Conservation (phyloP, 1,139 yeast species). For the Barnettozyma hawaiiensis region DNA sequence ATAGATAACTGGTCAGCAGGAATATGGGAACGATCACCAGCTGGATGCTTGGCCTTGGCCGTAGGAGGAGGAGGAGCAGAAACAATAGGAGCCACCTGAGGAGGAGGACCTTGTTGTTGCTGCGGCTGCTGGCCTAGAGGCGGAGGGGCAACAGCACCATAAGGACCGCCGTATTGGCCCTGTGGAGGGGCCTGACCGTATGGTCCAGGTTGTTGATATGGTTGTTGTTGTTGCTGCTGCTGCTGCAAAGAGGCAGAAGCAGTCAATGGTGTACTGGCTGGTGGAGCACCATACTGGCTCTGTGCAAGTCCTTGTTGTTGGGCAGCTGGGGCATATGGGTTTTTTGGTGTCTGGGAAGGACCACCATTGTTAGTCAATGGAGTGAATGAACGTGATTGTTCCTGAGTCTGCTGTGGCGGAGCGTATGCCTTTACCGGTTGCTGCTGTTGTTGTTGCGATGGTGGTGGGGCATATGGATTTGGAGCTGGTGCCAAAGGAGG, state of each 20-base stretch:
- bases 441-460: slow-evolving; percentile 7
- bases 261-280: slow-evolving; percentile 7
- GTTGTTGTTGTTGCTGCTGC: slow-evolving; percentile 4
- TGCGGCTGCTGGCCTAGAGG: too few relatives aligned
- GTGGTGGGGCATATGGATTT: slow-evolving; percentile 29
- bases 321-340: slow-evolving; percentile 18
- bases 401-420: slow-evolving; percentile 26
- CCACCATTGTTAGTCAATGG: slow-evolving; percentile 8
- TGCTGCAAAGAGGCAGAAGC: slow-evolving; percentile 14
- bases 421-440: slow-evolving; percentile 36
- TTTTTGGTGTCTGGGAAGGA: slow-evolving; percentile 14
- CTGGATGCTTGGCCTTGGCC: slow-evolving; percentile 43
- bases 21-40: slow-evolving; percentile 70
- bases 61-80: slow-evolving; percentile 4
- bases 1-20: slow-evolving; percentile 56
- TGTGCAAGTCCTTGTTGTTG: slow-evolving; percentile 22
- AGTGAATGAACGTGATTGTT: slow-evolving; percentile 8
- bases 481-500: slow-evolving; percentile 22
- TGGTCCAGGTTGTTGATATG: not conserved
- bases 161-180: not conserved
- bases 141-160: slow-evolving; percentile 10
- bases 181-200: slow-evolving; percentile 1
- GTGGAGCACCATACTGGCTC: slow-evolving; percentile 21
- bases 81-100: slow-evolving; percentile 1
- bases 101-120: too few relatives aligned